Conservation (phyloP, 345 rosid genomes). For the Camelina hispida region DNA sequence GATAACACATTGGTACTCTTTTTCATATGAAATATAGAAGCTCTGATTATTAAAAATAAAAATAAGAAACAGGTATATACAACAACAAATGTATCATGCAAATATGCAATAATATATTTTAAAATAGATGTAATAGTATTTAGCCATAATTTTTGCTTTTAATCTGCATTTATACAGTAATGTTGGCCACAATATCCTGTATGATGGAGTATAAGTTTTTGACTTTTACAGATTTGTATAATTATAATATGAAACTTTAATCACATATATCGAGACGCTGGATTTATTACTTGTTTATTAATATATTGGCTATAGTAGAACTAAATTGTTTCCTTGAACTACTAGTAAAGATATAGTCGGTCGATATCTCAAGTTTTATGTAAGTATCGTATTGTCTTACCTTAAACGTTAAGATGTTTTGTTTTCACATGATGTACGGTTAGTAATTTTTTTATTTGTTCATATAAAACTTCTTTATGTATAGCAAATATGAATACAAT, state of each 20-base stretch:
- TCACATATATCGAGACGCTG: too few relatives aligned
- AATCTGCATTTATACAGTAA: background rate
- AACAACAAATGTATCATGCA: background rate
- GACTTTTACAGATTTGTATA: background rate
- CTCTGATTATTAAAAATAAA: background rate
- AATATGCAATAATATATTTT: background rate
- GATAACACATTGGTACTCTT: too few relatives aligned
- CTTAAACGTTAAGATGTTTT: conserved; percentile 23
- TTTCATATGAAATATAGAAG: too few relatives aligned
- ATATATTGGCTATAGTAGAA: conserved; percentile 12
- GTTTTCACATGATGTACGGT: background rate
- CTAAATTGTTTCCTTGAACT: background rate
- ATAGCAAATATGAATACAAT: background rate
- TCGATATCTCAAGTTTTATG: conserved; percentile 17
- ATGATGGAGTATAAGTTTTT: background rate
- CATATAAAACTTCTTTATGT: background rate
- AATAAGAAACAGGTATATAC: background rate
- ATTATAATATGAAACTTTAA: too few relatives aligned
- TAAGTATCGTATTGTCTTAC: conserved; percentile 8
- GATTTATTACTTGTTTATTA: too few relatives aligned
- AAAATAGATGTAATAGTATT: too few relatives aligned
- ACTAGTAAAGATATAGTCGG: conserved; percentile 22
- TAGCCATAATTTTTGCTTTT: background rate
- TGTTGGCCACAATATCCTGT: background rate
- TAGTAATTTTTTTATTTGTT: background rate